Base-by-base conservation (phyloP, 371 early-diverging fungal species). In the Mucor irregularis region DNA sequence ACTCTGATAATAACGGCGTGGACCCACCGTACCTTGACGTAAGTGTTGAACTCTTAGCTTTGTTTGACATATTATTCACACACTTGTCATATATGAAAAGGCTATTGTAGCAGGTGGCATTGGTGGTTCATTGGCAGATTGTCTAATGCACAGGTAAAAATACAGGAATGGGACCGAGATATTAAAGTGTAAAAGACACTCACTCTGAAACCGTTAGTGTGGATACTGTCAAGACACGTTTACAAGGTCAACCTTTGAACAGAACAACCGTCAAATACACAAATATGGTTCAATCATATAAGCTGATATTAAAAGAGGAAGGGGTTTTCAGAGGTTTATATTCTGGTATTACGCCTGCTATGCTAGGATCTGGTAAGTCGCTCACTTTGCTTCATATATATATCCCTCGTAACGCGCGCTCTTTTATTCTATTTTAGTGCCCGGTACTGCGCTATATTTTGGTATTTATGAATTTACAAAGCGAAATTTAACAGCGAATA, bases 201-300 rank as follows among this genome's bases (percentile, higher is more conserved):
- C 8, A 21, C 7, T n/a, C 34, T 42, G 35, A 40, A 14, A 10
- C 21, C 62, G n/a, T n/a, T n/a, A 83, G 84, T 53, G 80, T 85
- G 28, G 91, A 91, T 66, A 89, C 90, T 9, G 86, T 91, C 50
- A 91, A 91, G 63, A 91, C 91, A 17, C 79, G 89, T 30, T 62
- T 91, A 56, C 86, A 85, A 60, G 85, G 87, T 21, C 84, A 86
- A 59, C 83, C 83, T 5, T 72, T 79, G 42, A 64, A 64, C 44
- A 63, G 72, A 50, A 76, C 79, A 13, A 68, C 70, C 0, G n/a
- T 29, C 24, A 84, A 86, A 53, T 88, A 85, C 51, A 59, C 68
- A 47, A 83, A 75, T 57, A 85, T 89, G 79, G 58, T 81, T n/a
- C 87, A 86, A 57, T 78, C 89, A 21, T 83, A 86, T 48, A 67